phyloP scores from a whole-genome alignment of 257 asterid species.

The Gentiana macrophylla region DNA sequence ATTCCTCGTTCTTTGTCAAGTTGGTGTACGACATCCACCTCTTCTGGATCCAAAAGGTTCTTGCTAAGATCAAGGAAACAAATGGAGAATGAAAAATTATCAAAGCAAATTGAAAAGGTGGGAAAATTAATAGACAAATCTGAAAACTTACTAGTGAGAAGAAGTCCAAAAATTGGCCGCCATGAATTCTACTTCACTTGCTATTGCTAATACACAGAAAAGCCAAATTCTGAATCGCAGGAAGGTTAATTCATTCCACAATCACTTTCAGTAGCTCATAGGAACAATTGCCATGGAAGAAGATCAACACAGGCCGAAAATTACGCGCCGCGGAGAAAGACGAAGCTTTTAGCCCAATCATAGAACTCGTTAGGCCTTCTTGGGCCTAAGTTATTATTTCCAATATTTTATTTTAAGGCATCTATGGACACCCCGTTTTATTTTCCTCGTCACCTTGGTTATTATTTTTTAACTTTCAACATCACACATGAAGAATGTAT shows the following conservation, averaged over 20 bases:
- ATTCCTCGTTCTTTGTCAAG: conserved; percentile 79
- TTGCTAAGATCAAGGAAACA: conserved; percentile 29
- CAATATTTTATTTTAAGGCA: too few species aligned
- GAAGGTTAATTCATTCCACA: neutral
- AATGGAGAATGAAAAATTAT: conserved; percentile 2
- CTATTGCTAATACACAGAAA: neutral
- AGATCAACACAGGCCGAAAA: too few species aligned
- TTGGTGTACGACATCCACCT: conserved; percentile 67
- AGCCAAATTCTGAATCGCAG: neutral
- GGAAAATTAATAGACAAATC: neutral
- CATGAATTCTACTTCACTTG: conserved; percentile 23
- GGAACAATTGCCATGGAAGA: neutral
- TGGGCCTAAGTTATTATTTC: too few species aligned
- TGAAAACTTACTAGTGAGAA: conserved; percentile 55
- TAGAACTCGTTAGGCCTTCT: too few species aligned
- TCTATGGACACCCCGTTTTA: too few species aligned
- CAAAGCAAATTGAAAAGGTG: neutral
- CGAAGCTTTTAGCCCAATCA: too few species aligned
- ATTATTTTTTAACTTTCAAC: too few species aligned
- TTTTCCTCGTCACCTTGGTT: too few species aligned
- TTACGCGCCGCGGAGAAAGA: too few species aligned
- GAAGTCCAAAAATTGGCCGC: conserved; percentile 98
- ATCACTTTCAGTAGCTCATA: neutral
- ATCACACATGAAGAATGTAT: too few species aligned
- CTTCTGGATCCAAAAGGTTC: conserved; percentile 71